Evolutionary conservation across 768 basidiomycete species (phyloP), one percentile per base, ranked within the genome.

Genomic region (Galerina marginata): DNA sequence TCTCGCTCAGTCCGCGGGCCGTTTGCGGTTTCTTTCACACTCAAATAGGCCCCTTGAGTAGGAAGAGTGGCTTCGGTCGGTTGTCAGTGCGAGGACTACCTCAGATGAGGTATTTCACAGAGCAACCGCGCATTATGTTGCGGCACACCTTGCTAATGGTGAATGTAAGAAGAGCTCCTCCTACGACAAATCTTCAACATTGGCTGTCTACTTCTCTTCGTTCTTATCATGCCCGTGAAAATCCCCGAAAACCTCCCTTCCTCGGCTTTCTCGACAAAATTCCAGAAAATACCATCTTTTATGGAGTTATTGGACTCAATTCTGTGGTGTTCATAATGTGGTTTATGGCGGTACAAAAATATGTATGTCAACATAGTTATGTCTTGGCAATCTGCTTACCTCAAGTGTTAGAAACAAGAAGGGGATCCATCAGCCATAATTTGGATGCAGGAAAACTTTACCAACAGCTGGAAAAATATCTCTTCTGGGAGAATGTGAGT

Each of bases 361-460:
- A 77, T 61, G 71, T 78, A 43, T n/a, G 60, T 42, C 12, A 37
- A 38, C 55, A 33, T 20, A 33, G 39, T 57, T 48, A 10, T 20
- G 9, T 15, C 37, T 64, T 20, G 55, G 56, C 26, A 14, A 40
- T 53, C 26, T 46, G 55, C 25, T 39, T n/a, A 4, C 42, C 36
- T 49, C 33, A 9, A 26, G 40, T 50, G 37, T 57, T 63, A 79
- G 77, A 74, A 72, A 72, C 74, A 71, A 69, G 75, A 76, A 64
- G 71, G 79, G 44, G 81, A 81, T 69, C 71, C 71, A 0, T 67
- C 65, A 44, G 73, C 78, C 54, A 72, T 72, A 37, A 60, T 67
- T 9, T 84, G 80, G 80, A 83, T 94, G 83, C 61, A 72, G 11
- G 60, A 87, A 29, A 86, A 94, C 71, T 93, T 95, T 65, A 80